Conservation (phyloP, 306 rosid species). For the Quercus aquifolioides region DNA sequence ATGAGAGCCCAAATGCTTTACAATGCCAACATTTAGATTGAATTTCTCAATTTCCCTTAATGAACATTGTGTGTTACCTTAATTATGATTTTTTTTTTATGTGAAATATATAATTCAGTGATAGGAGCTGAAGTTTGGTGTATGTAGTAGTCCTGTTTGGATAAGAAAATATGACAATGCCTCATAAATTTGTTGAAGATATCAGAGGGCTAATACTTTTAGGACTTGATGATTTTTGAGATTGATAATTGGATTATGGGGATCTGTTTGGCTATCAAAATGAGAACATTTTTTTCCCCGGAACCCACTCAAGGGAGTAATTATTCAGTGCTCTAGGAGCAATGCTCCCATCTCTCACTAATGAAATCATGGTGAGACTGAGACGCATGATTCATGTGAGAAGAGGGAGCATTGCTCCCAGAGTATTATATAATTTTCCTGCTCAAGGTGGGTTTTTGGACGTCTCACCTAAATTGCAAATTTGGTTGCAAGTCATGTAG, state of each 20-base stretch:
- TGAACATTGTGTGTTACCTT: not conserved
- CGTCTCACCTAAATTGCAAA: not conserved
- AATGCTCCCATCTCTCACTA: too few relatives aligned
- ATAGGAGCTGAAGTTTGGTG: not conserved
- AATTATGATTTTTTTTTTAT: not conserved
- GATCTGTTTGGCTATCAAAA: not conserved
- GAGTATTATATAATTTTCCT: too few relatives aligned
- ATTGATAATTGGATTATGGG: not conserved
- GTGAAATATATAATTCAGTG: not conserved
- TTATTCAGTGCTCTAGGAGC: too few relatives aligned
- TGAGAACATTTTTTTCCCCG: not conserved
- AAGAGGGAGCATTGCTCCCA: too few relatives aligned
- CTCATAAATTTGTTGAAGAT: not conserved
- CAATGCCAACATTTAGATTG: not conserved
- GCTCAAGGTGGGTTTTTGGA: not conserved
- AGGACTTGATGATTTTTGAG: not conserved
- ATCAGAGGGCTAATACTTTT: not conserved
- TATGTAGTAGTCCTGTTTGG: not conserved
- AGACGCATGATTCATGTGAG: too few relatives aligned
- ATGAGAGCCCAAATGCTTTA: not conserved
- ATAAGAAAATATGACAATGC: not conserved
- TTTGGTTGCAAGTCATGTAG: not conserved
- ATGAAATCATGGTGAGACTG: too few relatives aligned
- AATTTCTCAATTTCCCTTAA: not conserved
- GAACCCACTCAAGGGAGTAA: not conserved